Base-by-base conservation (phyloP, 176 grass and related monocot species). In the Aegilops speltoides region DNA sequence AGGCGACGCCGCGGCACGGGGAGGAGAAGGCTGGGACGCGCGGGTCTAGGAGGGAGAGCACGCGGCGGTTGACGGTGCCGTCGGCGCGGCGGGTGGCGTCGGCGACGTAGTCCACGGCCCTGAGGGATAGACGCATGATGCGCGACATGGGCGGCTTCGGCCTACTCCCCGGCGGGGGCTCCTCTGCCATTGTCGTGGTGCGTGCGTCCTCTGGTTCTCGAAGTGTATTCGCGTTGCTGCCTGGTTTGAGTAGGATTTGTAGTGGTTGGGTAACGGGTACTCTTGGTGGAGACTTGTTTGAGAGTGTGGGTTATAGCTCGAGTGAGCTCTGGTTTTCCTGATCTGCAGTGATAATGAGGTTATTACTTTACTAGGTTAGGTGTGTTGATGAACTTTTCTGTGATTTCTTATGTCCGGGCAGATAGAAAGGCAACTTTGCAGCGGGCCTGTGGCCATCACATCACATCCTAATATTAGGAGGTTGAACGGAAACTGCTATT, bases 1-100 rank as follows among this genome's bases (percentile, higher is more conserved):
- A 78, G 26, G 91, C 68, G 43, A 96, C 89, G 33, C 91, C 85
- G 6, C 86, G 73, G 4, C 89, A 80, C 1, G 89, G 88, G 15
- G 87, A 19, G 0, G 80, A 14, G 59, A 77, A 64, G 19, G 88
- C 78, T 8, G 60, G 6, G 32, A 88, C 64, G 33, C 73, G 8
- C 5, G 40, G 29, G 77, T 97, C 90, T 12, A 94, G 77, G 19
- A 87, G 15, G 16, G 76, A 52, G 38, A 96, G 82, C 32, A 94
- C 65, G 23, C 90, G 82, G 34, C 94, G 94, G 80, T 94, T 96
- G 24, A 99, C 12, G 83, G 85, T 87, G 65, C 94, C 92, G 73
- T 99, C 79, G 15, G 85, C 82, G 76, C 94, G 92, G 66, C 41
- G 34, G 8, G 89, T 83, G 38, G 56, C 48, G 78, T 99, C 97